Percentiles rank a stretch among this genome's conserved stretches.
Conservation (phyloP, 2,329 filamentous ascomycete species). For the Penicillium griseofulvum region DNA sequence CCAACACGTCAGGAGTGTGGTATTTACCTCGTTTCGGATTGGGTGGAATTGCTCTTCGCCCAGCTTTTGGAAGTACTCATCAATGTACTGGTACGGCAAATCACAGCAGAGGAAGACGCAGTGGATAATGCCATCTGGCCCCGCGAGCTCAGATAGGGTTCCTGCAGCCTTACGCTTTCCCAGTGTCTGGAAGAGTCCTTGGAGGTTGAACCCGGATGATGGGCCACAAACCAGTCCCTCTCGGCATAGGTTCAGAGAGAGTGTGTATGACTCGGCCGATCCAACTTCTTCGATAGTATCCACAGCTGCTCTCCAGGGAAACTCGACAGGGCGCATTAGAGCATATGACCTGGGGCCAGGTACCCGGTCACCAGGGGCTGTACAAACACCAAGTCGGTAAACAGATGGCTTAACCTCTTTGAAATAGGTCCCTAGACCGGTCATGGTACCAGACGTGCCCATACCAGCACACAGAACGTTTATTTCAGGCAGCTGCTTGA, state of each 20-base stretch:
- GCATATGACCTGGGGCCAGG: slow-evolving; percentile 58
- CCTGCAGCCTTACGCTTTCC: slow-evolving; percentile 49
- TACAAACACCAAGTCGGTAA: slow-evolving; percentile 51
- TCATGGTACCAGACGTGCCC: slow-evolving; percentile 56
- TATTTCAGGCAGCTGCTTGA: slow-evolving; percentile 56
- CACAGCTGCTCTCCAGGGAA: slow-evolving; percentile 58
- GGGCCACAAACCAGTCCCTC: slow-evolving; percentile 61
- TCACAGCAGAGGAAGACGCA: slow-evolving; percentile 64
- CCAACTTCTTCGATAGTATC: slow-evolving; percentile 58
- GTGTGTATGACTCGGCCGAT: slow-evolving; percentile 53
- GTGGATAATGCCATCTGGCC: slow-evolving; percentile 47
- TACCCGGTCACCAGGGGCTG: slow-evolving; percentile 55
- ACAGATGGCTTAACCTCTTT: slow-evolving; percentile 46
- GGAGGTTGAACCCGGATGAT: slow-evolving; percentile 59
- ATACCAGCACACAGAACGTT: slow-evolving; percentile 57
- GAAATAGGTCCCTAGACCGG: slow-evolving; percentile 52
- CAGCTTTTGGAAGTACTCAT: slow-evolving; percentile 60
- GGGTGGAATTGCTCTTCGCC: slow-evolving; percentile 49
- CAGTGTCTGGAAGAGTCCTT: slow-evolving; percentile 53
- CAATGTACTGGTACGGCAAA: slow-evolving; percentile 62
- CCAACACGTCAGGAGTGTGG: background rate
- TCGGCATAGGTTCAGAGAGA: slow-evolving; percentile 56
- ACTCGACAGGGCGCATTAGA: slow-evolving; percentile 51
- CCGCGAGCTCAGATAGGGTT: slow-evolving; percentile 46
- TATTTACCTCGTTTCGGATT: slow-evolving; percentile 48